Evolutionary conservation across 1,284 basidiomycete genomes (phyloP).

Genomic region (Pascua guehoae): DNA sequence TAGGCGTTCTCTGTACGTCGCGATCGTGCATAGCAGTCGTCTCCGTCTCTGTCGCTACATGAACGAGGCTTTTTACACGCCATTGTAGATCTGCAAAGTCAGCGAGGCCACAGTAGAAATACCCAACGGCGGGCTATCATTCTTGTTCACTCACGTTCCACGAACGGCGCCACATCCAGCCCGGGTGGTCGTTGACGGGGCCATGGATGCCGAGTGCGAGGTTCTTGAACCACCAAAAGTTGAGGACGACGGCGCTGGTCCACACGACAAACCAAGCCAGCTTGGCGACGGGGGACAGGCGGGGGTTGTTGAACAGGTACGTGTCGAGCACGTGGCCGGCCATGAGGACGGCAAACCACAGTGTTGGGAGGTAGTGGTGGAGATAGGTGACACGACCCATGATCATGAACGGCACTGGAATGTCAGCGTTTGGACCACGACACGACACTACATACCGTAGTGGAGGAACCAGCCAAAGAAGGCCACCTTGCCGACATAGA

Average conservation of each 20-base stretch:
- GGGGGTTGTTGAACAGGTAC: conserved; percentile 72
- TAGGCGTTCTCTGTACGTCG: no score
- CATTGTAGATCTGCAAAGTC: conserved; percentile 26
- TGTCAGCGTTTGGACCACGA: neutral
- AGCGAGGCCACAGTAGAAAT: neutral
- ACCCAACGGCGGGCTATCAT: no score
- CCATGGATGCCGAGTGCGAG: conserved; percentile 86
- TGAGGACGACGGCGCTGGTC: conserved; percentile 61
- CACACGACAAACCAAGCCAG: conserved; percentile 65
- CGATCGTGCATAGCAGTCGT: no score
- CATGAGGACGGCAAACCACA: conserved; percentile 95
- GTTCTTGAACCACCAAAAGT: conserved; percentile 92
- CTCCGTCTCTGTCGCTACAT: neutral
- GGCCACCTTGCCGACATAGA: conserved; percentile 88
- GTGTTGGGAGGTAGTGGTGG: conserved; percentile 68
- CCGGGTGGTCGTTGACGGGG: conserved; percentile 72
- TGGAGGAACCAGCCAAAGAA: conserved; percentile 91
- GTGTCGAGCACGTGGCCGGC: conserved; percentile 86
- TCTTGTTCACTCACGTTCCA: conserved; percentile 41
- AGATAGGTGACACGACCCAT: conserved; percentile 73
- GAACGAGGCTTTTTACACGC: conserved; percentile 1
- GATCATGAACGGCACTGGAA: conserved; percentile 82
- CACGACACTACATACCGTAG: conserved; percentile 59
- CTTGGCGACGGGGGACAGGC: conserved; percentile 63
- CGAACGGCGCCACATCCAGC: conserved; percentile 65